Percentiles rank a stretch among this genome's conserved stretches.
These are phyloP conservation scores for Gossypium mustelinum DNA, from an alignment of 345 rosid species.

Conservation along the genomic window DNA sequence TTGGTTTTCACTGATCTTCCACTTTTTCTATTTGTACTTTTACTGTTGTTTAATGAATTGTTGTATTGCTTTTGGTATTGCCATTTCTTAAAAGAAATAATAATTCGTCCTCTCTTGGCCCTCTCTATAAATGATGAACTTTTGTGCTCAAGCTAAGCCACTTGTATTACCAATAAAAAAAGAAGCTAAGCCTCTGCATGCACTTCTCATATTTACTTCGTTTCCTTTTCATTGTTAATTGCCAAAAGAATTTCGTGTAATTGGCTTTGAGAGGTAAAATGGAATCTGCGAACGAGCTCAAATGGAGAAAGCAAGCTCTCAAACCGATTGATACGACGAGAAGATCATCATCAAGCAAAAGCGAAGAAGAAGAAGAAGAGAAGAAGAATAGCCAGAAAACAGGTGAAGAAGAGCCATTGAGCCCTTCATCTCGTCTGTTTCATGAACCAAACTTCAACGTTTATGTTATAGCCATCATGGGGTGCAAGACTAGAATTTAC, in stretches of 20 bases:
- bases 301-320: constrained; percentile 5
- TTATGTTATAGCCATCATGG: constrained; percentile 22
- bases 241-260: background rate
- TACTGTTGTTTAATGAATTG: no score
- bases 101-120: no score
- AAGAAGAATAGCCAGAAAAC: background rate
- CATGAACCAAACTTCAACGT: constrained; percentile 51
- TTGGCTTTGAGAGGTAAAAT: background rate
- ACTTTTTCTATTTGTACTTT: no score
- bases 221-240: background rate
- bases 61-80: no score
- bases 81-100: no score
- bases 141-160: background rate
- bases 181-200: background rate
- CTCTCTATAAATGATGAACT: background rate
- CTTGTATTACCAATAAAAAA: no score
- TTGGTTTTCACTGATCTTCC: no score
- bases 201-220: background rate
- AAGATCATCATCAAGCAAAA: background rate
- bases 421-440: constrained; percentile 57
- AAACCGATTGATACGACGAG: constrained; percentile 8
- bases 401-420: constrained; percentile 37
- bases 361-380: background rate
- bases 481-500: constrained; percentile 40
- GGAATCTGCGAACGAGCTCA: constrained; percentile 1